Conservation (phyloP, 2,329 filamentous ascomycete species). For the Aspergillus persii region DNA sequence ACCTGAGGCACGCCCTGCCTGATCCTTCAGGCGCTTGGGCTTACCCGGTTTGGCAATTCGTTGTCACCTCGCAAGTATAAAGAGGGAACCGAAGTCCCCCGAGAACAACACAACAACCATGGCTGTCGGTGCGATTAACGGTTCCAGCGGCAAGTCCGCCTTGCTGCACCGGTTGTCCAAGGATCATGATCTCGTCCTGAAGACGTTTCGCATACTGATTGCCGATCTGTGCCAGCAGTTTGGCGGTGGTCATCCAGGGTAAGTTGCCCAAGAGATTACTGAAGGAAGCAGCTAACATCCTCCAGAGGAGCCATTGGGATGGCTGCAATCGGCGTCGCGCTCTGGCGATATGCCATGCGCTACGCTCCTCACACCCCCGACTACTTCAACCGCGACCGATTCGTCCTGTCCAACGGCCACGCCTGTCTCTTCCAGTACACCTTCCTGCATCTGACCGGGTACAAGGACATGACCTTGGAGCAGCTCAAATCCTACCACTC, state of each 20-base stretch:
- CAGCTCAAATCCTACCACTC: slow-evolving; percentile 36
- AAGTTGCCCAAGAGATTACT: slow-evolving; percentile 5
- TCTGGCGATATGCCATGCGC: slow-evolving; percentile 46
- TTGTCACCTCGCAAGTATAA: slow-evolving; percentile 2
- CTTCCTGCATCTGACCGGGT: slow-evolving; percentile 33
- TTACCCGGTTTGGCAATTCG: slow-evolving; percentile 16
- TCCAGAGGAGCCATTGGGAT: slow-evolving; percentile 38
- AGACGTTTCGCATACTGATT: slow-evolving; percentile 61
- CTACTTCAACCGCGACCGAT: slow-evolving; percentile 46
- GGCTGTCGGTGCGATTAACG: slow-evolving; percentile 11
- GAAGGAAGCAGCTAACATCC: not conserved
- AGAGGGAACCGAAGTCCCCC: not conserved
- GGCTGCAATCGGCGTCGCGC: slow-evolving; percentile 44
- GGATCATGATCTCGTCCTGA: slow-evolving; percentile 53
- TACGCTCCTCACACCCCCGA: slow-evolving; percentile 39
- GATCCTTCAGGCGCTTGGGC: slow-evolving; percentile 12
- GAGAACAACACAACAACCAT: slow-evolving; percentile 16
- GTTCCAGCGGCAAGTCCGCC: slow-evolving; percentile 16
- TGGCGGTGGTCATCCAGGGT: slow-evolving; percentile 67
- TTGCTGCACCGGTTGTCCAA: slow-evolving; percentile 21
- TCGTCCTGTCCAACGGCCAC: slow-evolving; percentile 46
- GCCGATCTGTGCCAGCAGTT: slow-evolving; percentile 70
- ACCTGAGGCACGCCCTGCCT: not conserved
- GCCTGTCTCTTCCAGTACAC: slow-evolving; percentile 34
- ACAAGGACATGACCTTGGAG: slow-evolving; percentile 32